These are phyloP conservation scores for Aspergillus funiculosus DNA, from an alignment of 495 filamentous ascomycete species.

Conservation along the genomic window DNA sequence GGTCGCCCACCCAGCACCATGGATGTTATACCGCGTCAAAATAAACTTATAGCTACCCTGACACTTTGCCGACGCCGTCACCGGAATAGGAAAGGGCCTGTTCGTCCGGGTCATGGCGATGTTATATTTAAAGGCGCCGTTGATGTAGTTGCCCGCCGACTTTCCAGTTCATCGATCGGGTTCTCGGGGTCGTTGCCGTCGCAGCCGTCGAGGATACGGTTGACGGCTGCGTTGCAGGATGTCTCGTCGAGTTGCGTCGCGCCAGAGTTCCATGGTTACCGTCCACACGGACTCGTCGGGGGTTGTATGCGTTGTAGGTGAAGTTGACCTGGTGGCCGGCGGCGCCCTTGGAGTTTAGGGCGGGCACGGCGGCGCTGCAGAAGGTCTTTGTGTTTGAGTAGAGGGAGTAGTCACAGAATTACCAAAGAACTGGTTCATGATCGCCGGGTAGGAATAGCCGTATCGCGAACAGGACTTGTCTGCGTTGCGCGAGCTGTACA, in stretches of 20 bases:
- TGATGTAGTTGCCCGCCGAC: constrained; percentile 18
- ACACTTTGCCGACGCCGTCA: constrained; percentile 14
- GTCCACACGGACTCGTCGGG: constrained; percentile 19
- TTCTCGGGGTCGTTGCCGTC: constrained; percentile 31
- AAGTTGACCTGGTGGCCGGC: no score
- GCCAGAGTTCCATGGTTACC: no score
- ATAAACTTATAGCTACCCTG: constrained; percentile 12
- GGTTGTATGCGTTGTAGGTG: no score
- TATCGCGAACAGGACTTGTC: constrained; percentile 33
- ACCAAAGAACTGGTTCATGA: no score
- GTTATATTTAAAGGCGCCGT: constrained; percentile 17
- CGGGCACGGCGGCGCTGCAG: no score
- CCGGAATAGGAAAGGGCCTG: constrained; percentile 10
- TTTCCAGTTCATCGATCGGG: constrained; percentile 34
- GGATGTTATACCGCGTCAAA: background rate
- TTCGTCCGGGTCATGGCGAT: constrained; percentile 12
- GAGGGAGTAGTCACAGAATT: no score
- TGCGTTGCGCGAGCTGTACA: no score
- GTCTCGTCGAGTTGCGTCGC: background rate
- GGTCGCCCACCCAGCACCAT: constrained; percentile 4
- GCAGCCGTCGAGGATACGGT: constrained; percentile 22
- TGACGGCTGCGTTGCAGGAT: no score
- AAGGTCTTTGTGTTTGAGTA: no score
- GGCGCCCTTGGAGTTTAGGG: no score
- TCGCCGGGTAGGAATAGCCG: constrained; percentile 15